phyloP scores from a whole-genome alignment of 2,329 filamentous ascomycete species.

The Aspergillus floridensis region DNA sequence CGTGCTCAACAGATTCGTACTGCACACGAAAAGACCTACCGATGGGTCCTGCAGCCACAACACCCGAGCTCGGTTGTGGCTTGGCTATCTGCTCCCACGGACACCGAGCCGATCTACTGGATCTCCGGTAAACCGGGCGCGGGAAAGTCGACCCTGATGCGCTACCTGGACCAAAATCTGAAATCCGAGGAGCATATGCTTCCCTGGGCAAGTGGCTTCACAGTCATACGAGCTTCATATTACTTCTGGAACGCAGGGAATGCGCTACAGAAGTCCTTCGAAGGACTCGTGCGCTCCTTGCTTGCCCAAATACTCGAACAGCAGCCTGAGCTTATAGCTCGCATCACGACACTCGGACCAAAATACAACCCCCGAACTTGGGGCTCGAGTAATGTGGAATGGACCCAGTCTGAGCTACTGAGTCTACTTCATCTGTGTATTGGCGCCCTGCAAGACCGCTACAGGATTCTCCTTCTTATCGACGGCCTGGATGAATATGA shows the following conservation, averaged over 20 bases:
- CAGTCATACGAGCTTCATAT: not conserved
- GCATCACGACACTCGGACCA: not conserved
- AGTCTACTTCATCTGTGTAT: not conserved
- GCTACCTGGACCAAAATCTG: not conserved
- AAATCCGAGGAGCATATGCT: not conserved
- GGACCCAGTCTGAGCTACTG: not conserved
- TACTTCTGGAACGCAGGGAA: not conserved
- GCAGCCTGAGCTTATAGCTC: not conserved
- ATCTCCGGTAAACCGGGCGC: not conserved
- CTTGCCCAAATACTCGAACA: not conserved
- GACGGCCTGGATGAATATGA: not conserved
- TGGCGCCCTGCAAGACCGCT: not conserved
- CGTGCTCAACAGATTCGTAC: not conserved
- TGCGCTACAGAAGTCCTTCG: not conserved
- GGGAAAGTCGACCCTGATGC: not conserved
- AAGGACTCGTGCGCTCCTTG: not conserved
- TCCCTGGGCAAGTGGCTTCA: not conserved
- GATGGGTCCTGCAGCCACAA: not conserved
- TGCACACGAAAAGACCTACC: not conserved
- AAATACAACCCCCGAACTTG: not conserved
- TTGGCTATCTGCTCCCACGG: not conserved
- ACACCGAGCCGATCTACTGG: not conserved
- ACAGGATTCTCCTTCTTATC: not conserved
- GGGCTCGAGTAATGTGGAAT: not conserved
- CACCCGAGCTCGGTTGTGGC: not conserved